Evolutionary conservation across 192 early-diverging fungal genomes (phyloP), one percentile per base, ranked within the genome.

Genomic region (Lunasporangiospora selenospora): DNA sequence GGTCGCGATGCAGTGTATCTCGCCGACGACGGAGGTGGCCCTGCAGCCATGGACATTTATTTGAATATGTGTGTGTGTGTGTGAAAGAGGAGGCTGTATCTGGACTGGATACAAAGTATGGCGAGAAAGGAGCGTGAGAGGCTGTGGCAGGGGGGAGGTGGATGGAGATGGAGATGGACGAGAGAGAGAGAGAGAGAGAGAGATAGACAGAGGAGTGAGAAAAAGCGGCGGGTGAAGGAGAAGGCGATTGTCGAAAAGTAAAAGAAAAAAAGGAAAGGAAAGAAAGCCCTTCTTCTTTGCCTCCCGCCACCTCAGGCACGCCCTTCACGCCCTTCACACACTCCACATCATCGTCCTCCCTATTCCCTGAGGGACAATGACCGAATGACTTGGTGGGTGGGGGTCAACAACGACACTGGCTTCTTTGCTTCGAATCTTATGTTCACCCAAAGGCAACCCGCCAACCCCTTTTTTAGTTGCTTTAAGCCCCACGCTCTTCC

Each of bases 1-100:
- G 52, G 69, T 16, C 61, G 59, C 18, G 53, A 42, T 13, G 60
- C 39, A 16, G 46, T 41, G 39, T 54, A 36, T 15, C 67, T 31
- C n/a, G 59, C 47, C 2, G 60, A 39, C 19, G 37, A 49, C 29
- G 59, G 65, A 39, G 65, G 57, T 9, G 62, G 63, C 32, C 69
- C 69, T 45, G 69, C 60, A 10, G 69, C 69, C 69, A 73, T 73
- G 6, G 69, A 59, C 69, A 73, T 73, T 33, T 71, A 51, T 40
- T 47, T 2, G 31, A 34, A 27, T 16, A 3, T 11, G 29, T 15
- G 27, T 33, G 27, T 33, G 10, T 15, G 48, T 19, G 3, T 1
- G n/a, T 12, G 32, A 50, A 16, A n/a, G 48, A 50, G 33, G 19
- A 27, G 23, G 10, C 16, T 50, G 48, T 6, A 15, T 38, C 37